These are phyloP conservation scores for Tulasnella sp. DNA, from an alignment of 768 basidiomycete species.

Conservation along the genomic window DNA sequence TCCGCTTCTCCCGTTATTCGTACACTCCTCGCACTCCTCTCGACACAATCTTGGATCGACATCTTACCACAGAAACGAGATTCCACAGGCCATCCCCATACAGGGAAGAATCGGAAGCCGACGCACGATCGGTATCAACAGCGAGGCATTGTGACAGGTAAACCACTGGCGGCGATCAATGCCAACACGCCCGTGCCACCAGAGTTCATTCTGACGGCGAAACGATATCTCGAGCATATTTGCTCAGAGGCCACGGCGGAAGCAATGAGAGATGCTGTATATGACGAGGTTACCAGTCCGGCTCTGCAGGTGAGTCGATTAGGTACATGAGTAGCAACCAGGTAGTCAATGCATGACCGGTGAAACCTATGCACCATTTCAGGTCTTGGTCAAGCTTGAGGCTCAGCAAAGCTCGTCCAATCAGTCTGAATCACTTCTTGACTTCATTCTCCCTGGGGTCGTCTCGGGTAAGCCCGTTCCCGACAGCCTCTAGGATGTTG, in stretches of 20 bases:
- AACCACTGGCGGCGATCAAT: slow-evolving; percentile 11
- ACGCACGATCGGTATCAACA: slow-evolving; percentile 29
- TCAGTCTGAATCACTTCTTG: slow-evolving; percentile 63
- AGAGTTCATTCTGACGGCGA: slow-evolving; percentile 38
- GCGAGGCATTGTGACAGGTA: neutral
- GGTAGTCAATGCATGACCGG: too few species aligned
- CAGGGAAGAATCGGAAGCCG: slow-evolving; percentile 29
- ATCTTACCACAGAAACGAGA: neutral
- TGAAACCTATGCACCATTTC: too few species aligned
- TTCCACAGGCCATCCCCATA: slow-evolving; percentile 23
- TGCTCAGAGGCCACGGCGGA: slow-evolving; percentile 48
- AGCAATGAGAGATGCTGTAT: slow-evolving; percentile 67
- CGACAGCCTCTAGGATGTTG: neutral
- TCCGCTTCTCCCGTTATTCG: slow-evolving; percentile 89
- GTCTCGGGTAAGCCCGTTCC: slow-evolving; percentile 25
- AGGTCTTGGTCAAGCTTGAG: slow-evolving; percentile 82
- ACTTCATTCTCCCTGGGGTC: slow-evolving; percentile 58
- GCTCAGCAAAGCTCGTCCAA: slow-evolving; percentile 51
- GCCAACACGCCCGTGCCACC: slow-evolving; percentile 36
- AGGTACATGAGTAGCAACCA: too few species aligned
- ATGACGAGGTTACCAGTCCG: slow-evolving; percentile 67
- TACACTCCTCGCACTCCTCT: slow-evolving; percentile 66
- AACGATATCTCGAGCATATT: slow-evolving; percentile 41
- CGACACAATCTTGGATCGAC: slow-evolving; percentile 36
- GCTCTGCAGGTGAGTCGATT: slow-evolving; percentile 48